These are phyloP conservation scores for Neurospora sublineolata DNA, from an alignment of 495 filamentous ascomycete species.

Conservation along the genomic window DNA sequence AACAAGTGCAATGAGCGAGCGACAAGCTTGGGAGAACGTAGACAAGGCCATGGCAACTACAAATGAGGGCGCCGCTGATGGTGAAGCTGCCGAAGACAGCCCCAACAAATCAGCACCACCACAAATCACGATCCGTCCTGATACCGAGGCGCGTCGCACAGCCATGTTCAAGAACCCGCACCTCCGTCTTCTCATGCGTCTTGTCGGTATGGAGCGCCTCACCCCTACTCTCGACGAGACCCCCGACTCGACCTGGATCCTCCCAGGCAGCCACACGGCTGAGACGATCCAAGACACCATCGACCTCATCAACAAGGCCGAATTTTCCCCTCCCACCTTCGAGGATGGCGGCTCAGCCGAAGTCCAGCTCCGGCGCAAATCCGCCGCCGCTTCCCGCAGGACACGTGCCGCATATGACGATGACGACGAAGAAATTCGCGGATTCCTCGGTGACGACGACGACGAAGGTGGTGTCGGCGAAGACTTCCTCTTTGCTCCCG, in stretches of 20 bases:
- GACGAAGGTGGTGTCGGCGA: conserved; percentile 45
- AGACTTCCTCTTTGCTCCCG: conserved; percentile 53
- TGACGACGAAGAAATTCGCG: conserved; percentile 43
- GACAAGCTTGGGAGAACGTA: conserved; percentile 67
- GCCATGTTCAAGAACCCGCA: conserved; percentile 85
- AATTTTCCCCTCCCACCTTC: conserved; percentile 60
- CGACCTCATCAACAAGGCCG: conserved; percentile 54
- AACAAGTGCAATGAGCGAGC: conserved; percentile 54
- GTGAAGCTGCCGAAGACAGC: conserved; percentile 26
- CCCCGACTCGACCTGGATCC: conserved; percentile 63
- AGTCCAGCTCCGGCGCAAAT: conserved; percentile 63
- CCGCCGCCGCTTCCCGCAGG: conserved; percentile 24
- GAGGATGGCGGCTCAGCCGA: conserved; percentile 60
- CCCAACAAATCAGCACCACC: conserved; percentile 25
- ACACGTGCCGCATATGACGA: conserved; percentile 49
- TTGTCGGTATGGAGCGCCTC: conserved; percentile 59
- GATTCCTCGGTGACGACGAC: conserved; percentile 46
- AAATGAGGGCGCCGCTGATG: conserved; percentile 15
- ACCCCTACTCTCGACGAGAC: conserved; percentile 53
- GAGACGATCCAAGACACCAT: conserved; percentile 48
- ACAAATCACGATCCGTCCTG: conserved; percentile 48
- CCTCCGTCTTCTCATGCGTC: conserved; percentile 73
- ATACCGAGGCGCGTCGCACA: conserved; percentile 53
- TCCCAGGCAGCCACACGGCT: conserved; percentile 56
- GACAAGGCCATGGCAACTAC: conserved; percentile 40